Evolutionary conservation across 352 stramenopile species (phyloP), one percentile per base, ranked within the genome.

Genomic region (Aphanomyces cochlioides): DNA sequence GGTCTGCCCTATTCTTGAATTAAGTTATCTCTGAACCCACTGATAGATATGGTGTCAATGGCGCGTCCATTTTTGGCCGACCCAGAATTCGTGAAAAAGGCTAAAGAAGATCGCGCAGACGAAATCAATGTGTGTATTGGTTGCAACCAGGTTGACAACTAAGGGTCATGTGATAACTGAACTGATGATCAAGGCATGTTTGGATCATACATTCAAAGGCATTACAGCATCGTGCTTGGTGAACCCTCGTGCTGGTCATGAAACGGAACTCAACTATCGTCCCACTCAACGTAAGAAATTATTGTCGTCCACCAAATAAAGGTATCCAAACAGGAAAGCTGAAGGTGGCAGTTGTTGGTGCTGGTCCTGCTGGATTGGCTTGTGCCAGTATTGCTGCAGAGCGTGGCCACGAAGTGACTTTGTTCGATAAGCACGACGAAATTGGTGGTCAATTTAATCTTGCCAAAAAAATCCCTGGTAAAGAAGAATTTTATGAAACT

Each of bases 91-190:
- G 81, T 99, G 1, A 74, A 81, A 5, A 99, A 99, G 80, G 90
- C 93, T 17, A 79, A 87, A 72, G 81, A 98, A 68, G 84, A 85
- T 28, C 75, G 85, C 69, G 85, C 89, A 28, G 83, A 98, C 45
- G 92, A 98, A 67, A 99, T 98, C 74, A 99, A 99, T 77, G 99
- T 96, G 21, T 99, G 96, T 78, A 99, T 99, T 74, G 96, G 83
- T n/a, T 97, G 90, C 74, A 97, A 97, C 73, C 89, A 96, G 69
- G 58, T 57, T 8, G 38, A 3, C 17, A 45, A 17, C 17, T 3
- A 40, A 1, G 21, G 1, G 19, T 66, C 47, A 65, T 69, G 1
- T 3, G 7, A 12, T 19, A 1, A 58, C 21, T 28, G 19, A 58
- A 58, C 1, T 8, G 50, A 91, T 83, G 56, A 90, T 92, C 78